A percentile compares a stretch with the other conserved stretches of the same genome.
phyloP scores from a whole-genome alignment of 2,329 filamentous ascomycete genomes.

The Westerdykella sp. region DNA sequence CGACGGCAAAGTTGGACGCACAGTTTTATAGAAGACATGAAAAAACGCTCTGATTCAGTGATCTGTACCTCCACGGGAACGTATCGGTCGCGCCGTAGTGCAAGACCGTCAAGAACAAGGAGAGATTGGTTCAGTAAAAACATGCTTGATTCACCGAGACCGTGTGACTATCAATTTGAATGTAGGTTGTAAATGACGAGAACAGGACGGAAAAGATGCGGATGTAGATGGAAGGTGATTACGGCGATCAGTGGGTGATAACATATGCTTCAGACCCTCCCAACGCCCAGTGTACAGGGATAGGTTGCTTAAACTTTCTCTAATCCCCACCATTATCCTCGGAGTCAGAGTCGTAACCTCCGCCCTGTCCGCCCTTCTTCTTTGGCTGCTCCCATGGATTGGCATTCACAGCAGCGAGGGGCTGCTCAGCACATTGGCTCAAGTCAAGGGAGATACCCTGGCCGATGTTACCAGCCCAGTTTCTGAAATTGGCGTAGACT shows the following conservation, averaged over 20 bases:
- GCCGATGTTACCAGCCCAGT: conserved; percentile 11
- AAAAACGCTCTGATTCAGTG: too few relatives aligned
- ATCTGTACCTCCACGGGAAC: not conserved
- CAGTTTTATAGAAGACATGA: too few relatives aligned
- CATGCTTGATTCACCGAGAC: not conserved
- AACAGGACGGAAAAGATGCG: too few relatives aligned
- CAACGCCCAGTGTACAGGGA: too few relatives aligned
- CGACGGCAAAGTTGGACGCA: too few relatives aligned
- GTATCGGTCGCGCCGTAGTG: too few relatives aligned
- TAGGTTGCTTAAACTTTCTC: not conserved
- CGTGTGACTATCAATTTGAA: not conserved
- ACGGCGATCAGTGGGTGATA: too few relatives aligned
- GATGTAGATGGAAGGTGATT: too few relatives aligned
- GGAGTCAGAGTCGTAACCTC: not conserved
- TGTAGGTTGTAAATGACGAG: not conserved
- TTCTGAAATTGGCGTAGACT: conserved; percentile 21
- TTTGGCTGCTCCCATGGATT: conserved; percentile 9
- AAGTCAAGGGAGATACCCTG: conserved; percentile 10
- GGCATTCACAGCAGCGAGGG: conserved; percentile 17
- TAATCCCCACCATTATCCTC: not conserved
- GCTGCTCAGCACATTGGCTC: conserved; percentile 1
- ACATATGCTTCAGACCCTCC: too few relatives aligned
- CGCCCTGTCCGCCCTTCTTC: too few relatives aligned
- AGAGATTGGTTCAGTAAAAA: too few relatives aligned
- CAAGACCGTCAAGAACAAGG: too few relatives aligned